Evolutionary conservation across 1,139 yeast genomes (phyloP).

Genomic region (Yamadazyma kanchanaburiensis): DNA sequence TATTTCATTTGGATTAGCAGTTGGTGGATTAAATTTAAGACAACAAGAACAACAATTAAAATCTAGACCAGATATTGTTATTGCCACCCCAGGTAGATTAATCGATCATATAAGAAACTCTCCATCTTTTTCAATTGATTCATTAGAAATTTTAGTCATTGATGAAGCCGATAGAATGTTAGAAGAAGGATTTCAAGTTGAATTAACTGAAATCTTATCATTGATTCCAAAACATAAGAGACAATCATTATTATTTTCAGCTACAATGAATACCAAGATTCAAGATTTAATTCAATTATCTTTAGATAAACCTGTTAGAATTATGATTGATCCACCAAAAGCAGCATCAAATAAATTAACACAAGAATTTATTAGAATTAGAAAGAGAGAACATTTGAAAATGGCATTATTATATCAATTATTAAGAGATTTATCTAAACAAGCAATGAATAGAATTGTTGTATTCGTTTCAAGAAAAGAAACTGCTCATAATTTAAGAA

Average conservation of each 20-base stretch:
- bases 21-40: slow-evolving; percentile 93
- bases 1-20: slow-evolving; percentile 85
- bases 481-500: slow-evolving; percentile 80
- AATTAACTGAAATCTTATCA: slow-evolving; percentile 82
- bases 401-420: slow-evolving; percentile 78
- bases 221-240: slow-evolving; percentile 81
- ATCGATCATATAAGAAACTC: slow-evolving; percentile 96
- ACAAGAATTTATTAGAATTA: slow-evolving; percentile 91
- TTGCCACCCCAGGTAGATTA: slow-evolving; percentile 97
- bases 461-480: slow-evolving; percentile 92
- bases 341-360: slow-evolving; percentile 82
- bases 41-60: slow-evolving; percentile 94
- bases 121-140: slow-evolving; percentile 86
- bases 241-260: slow-evolving; percentile 91
- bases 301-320: slow-evolving; percentile 82
- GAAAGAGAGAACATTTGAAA: slow-evolving; percentile 81
- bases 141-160: slow-evolving; percentile 85
- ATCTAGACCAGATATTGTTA: slow-evolving; percentile 89
- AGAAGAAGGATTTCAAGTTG: slow-evolving; percentile 97
- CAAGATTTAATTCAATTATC: slow-evolving; percentile 86
- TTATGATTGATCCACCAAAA: slow-evolving; percentile 96
- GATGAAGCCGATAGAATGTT: slow-evolving; percentile 99
- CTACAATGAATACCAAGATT: slow-evolving; percentile 94
- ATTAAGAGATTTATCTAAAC: slow-evolving; percentile 61
- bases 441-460: slow-evolving; percentile 67